Evolutionary conservation across 2,329 filamentous ascomycete genomes (phyloP).

Genomic region (Anthostomella pinea): DNA sequence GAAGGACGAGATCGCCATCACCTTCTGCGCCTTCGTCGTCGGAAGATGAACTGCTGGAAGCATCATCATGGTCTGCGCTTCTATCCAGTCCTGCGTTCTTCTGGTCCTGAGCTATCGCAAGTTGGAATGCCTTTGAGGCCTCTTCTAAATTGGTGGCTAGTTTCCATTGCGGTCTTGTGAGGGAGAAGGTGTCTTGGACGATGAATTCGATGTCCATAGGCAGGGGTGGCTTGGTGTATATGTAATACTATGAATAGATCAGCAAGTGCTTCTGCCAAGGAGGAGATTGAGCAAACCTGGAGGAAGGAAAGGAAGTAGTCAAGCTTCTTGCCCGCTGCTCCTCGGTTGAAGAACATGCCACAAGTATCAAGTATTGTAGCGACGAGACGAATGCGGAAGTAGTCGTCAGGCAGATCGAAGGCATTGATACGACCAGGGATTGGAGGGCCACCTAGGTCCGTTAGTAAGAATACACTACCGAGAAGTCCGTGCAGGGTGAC

Average conservation of each 20-base stretch:
- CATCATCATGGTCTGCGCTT: conserved; percentile 67
- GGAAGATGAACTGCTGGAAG: conserved; percentile 65
- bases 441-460: conserved; percentile 66
- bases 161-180: conserved; percentile 91
- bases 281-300: conserved; percentile 59
- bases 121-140: conserved; percentile 76
- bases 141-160: conserved; percentile 77
- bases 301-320: conserved; percentile 98
- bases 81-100: conserved; percentile 73
- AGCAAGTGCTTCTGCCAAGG: no score
- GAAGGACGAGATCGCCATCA: conserved; percentile 61
- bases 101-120: conserved; percentile 88
- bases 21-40: conserved; percentile 66
- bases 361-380: conserved; percentile 91
- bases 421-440: conserved; percentile 72
- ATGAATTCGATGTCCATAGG: conserved; percentile 98
- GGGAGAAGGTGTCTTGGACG: conserved; percentile 83
- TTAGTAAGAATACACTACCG: conserved; percentile 6
- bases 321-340: conserved; percentile 90
- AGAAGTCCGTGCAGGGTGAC: conserved; percentile 19
- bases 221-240: conserved; percentile 81
- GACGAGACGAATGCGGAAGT: conserved; percentile 88
- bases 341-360: conserved; percentile 92
- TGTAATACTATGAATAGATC: conserved; percentile 70
- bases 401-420: conserved; percentile 88